Evolutionary conservation across 164 flowering plant genomes (phyloP), one percentile per base, ranked within the genome.

Genomic region (Vitis cinerea): DNA sequence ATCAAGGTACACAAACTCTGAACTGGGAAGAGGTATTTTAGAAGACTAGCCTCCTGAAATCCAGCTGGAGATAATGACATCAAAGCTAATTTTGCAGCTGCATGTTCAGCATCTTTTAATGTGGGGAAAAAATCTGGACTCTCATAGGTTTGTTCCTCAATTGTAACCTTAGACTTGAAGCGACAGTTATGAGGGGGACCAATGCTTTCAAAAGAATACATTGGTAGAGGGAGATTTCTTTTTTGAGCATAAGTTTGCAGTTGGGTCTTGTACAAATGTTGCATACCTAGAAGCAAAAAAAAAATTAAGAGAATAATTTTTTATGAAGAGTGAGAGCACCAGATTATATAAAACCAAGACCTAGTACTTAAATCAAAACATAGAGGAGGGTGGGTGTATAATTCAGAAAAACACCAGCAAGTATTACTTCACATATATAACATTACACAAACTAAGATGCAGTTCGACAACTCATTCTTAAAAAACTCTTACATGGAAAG

Each of bases 1-100:
- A 63, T 30, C 13, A 23, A 60, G 23, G 58, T 3, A 16, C 16
- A 27, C 7, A 31, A 6, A 61, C 31, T 9, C n/a, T 9, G 0
- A 50, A 70, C 11, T 53, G 7, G 12, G 1, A 49, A 17, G 37
- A 59, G 11, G 23, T 9, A 31, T 29, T 17, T 57, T 54, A 63
- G 64, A 56, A 60, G 5, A 76, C 85, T 83, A 53, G 62, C 94
- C 87, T 85, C 88, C 79, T 76, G 80, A 68, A 54, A 64, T 51
- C 68, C 81, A 67, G 63, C 78, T 4, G 74, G 66, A 1, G 77
- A 66, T 75, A 94, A 70, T 9, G 88, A 77, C 47, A 55, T 65
- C 55, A 90, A 78, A 74, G 97, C 98, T 70, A 70, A 77, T 80
- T 79, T 83, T 16, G 98, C 94, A 70, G 89, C 97, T 23, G 84